Conservation (phyloP, 2,329 filamentous ascomycete genomes). For the Ceratocystis cacaofunesta region DNA sequence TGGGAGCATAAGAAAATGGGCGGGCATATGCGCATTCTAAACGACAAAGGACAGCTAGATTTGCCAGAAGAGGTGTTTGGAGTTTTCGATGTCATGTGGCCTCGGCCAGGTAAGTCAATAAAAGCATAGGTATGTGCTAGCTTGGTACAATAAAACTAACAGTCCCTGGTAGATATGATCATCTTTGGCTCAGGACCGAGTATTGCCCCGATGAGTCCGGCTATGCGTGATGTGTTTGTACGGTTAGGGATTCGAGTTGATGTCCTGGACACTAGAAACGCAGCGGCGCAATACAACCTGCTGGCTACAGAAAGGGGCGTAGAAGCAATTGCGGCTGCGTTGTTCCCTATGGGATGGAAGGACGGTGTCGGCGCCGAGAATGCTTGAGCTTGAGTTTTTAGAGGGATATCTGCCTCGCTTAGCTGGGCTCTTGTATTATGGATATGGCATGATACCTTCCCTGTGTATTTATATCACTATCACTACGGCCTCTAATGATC, state of each 20-base stretch:
- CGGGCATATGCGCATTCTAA: constrained; percentile 40
- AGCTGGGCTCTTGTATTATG: too few species aligned
- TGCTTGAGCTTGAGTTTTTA: neutral
- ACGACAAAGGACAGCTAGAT: constrained; percentile 70
- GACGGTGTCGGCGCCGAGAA: constrained; percentile 36
- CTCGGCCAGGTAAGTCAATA: constrained; percentile 58
- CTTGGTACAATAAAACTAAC: neutral
- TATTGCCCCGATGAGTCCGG: constrained; percentile 61
- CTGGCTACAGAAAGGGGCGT: constrained; percentile 87
- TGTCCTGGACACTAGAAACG: constrained; percentile 82
- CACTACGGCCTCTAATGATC: neutral
- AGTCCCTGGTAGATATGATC: constrained; percentile 51
- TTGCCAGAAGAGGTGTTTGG: constrained; percentile 57
- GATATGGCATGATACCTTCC: too few species aligned
- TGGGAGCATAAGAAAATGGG: constrained; percentile 38
- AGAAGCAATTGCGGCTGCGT: constrained; percentile 66
- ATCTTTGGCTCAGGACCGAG: constrained; percentile 73
- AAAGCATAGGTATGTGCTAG: neutral
- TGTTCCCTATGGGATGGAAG: constrained; percentile 76
- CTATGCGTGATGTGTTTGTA: constrained; percentile 57
- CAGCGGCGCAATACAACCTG: constrained; percentile 86
- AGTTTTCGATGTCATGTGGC: constrained; percentile 64
- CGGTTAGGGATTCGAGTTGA: constrained; percentile 73
- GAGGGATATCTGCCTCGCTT: neutral
- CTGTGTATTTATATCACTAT: neutral